Base-by-base conservation (phyloP, 1,284 basidiomycete species). In the Filobasidium uniguttulatum region DNA sequence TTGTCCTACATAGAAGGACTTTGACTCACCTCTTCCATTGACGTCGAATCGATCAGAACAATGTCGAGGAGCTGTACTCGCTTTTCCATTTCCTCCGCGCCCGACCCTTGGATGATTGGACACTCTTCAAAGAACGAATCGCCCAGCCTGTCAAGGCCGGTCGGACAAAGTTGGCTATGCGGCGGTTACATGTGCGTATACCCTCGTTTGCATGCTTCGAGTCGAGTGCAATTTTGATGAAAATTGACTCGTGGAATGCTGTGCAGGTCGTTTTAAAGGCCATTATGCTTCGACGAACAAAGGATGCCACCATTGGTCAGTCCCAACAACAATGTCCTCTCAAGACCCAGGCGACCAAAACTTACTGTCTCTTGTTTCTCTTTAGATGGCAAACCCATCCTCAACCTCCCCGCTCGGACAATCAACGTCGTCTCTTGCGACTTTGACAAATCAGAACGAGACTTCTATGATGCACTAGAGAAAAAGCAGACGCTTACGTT, bases 221-320 rank as follows among this genome's bases (percentile, higher is more conserved):
- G n/a, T n/a, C n/a, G n/a, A n/a, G n/a, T n/a, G n/a, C n/a, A n/a
- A 22, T 44, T 6, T 37, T 20, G 17, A 35, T 31, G 15, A 37
- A 15, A 8, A n/a, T 51, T 26, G 15, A 1, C 34, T 25, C 17
- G 23, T 31, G 22, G 10, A 8, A 33, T 35, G 19, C 22, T n/a
- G 9, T 35, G 22, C 64, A 86, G 77, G 79, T 85, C 35, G 80
- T 97, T 2, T 72, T 97, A 5, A 81, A 83, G 58, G 77, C 83
- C 2, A 75, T 93, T 59, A 94, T 98, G 89, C 77, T 97, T 17
- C 77, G 93, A 5, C 79, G 93, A 1, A 83, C 78, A 3, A 98
- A 98, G 68, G 80, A 82, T 35, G 81, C 87, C 34, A 70, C 74
- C 0, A 66, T 88, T 15, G 64, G 72, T 66, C 44, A 45, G 63